These are phyloP conservation scores for Diaporthe nobilis DNA, from an alignment of 2,329 filamentous ascomycete genomes.

Conservation along the genomic window DNA sequence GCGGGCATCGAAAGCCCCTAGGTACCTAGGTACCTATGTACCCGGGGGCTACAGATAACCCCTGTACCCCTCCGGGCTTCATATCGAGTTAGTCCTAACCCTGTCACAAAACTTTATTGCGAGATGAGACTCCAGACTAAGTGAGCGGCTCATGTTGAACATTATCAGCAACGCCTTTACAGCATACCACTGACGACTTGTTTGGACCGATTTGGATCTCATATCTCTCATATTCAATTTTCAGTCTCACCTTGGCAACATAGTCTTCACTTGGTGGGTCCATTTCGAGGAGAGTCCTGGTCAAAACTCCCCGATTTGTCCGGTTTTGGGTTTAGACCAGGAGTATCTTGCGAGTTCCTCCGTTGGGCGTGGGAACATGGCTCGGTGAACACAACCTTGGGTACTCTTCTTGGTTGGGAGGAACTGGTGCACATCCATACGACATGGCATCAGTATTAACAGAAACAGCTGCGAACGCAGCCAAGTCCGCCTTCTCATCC, in stretches of 20 bases:
- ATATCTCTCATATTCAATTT: background rate
- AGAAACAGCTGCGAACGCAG: conserved; percentile 38
- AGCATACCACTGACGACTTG: background rate
- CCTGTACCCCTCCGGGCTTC: background rate
- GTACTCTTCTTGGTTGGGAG: background rate
- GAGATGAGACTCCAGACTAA: background rate
- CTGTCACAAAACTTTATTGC: conserved; percentile 22
- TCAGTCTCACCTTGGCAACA: background rate
- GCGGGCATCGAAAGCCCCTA: background rate
- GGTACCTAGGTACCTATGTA: conserved; percentile 6
- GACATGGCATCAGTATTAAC: conserved; percentile 30
- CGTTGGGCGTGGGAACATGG: background rate
- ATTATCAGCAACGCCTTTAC: background rate
- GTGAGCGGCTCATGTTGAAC: background rate
- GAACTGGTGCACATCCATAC: background rate
- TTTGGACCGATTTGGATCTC: background rate
- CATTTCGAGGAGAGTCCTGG: background rate
- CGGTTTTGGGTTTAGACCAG: background rate
- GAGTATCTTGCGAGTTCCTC: background rate
- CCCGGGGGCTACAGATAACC: background rate
- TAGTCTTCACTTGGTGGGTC: too few relatives aligned
- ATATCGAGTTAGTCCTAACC: conserved; percentile 3
- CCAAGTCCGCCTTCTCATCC: conserved; percentile 38
- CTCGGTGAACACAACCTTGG: background rate
- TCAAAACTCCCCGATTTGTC: background rate